Percentiles rank a stretch among this genome's conserved stretches.
Conservation (phyloP, 2,329 filamentous ascomycete genomes). For the Teratosphaeria pseudoeucalypti region DNA sequence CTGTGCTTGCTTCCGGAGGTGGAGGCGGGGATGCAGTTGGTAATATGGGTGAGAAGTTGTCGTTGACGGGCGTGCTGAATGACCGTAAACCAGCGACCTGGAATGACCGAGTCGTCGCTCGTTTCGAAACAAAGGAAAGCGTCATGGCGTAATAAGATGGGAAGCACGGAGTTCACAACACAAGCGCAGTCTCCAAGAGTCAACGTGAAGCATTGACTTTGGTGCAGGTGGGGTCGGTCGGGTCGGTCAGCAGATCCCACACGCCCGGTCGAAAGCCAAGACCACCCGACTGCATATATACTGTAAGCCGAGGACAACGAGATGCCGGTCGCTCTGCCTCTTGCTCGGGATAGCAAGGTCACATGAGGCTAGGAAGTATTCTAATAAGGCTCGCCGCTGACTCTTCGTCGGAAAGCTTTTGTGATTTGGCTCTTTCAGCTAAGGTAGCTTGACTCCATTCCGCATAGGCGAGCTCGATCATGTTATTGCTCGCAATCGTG, state of each 20-base stretch:
- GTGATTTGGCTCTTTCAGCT: too few species aligned
- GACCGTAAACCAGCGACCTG: conserved; percentile 8
- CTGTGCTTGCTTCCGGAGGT: conserved; percentile 17
- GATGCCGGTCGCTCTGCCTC: too few species aligned
- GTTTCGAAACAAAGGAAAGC: conserved; percentile 10
- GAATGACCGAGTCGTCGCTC: conserved; percentile 12
- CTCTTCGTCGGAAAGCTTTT: too few species aligned
- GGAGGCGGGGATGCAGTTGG: conserved; percentile 11
- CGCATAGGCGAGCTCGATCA: too few species aligned
- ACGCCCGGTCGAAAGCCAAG: background rate
- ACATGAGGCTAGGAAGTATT: too few species aligned
- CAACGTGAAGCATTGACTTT: background rate
- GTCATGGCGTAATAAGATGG: background rate
- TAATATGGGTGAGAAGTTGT: conserved; percentile 21
- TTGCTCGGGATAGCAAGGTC: too few species aligned
- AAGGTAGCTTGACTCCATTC: too few species aligned
- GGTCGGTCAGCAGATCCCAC: background rate
- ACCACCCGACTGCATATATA: background rate
- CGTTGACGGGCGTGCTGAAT: conserved; percentile 28
- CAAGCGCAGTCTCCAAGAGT: background rate
- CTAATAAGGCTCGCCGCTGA: too few species aligned
- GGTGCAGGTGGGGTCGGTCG: background rate
- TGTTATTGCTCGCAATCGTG: too few species aligned
- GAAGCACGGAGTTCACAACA: background rate
- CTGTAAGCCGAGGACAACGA: background rate